Percentiles rank a stretch among this genome's conserved stretches.
Conservation (phyloP, 2,329 filamentous ascomycete species). For the Aspergillus udagawae region DNA sequence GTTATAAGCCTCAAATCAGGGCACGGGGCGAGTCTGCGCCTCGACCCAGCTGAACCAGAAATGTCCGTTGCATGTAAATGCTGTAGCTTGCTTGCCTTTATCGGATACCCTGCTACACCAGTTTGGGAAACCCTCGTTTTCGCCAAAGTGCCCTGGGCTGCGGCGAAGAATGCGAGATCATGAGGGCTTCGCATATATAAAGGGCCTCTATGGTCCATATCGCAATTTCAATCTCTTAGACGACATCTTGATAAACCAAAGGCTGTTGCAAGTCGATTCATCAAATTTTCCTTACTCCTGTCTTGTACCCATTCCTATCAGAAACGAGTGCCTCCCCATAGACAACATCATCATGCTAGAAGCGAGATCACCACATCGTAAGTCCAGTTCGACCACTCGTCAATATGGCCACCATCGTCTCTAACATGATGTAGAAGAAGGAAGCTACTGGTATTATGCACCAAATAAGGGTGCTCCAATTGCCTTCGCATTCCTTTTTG, state of each 20-base stretch:
- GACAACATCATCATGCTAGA: conserved; percentile 13
- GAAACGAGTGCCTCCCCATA: neutral
- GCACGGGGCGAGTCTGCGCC: neutral
- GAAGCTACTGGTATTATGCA: conserved; percentile 38
- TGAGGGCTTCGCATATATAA: neutral
- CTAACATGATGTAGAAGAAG: conserved; percentile 24
- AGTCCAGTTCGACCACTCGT: conserved; percentile 2
- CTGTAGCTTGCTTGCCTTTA: neutral
- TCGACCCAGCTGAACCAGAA: neutral
- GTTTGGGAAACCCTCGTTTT: conserved; percentile 19
- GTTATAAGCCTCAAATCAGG: neutral
- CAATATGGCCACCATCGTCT: neutral
- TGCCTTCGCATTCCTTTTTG: conserved; percentile 39
- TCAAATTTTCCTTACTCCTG: neutral
- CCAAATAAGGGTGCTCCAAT: conserved; percentile 41
- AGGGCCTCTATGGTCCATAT: neutral
- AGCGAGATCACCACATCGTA: conserved; percentile 25
- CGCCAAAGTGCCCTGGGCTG: conserved; percentile 10
- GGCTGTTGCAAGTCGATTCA: neutral
- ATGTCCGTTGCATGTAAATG: neutral
- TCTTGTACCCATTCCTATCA: neutral
- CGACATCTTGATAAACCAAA: neutral
- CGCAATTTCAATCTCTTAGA: neutral
- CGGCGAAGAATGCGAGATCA: neutral
- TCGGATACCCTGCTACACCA: conserved; percentile 3